Evolutionary conservation across 352 stramenopile species (phyloP).

Genomic region (Thraustochytrium striatum): DNA sequence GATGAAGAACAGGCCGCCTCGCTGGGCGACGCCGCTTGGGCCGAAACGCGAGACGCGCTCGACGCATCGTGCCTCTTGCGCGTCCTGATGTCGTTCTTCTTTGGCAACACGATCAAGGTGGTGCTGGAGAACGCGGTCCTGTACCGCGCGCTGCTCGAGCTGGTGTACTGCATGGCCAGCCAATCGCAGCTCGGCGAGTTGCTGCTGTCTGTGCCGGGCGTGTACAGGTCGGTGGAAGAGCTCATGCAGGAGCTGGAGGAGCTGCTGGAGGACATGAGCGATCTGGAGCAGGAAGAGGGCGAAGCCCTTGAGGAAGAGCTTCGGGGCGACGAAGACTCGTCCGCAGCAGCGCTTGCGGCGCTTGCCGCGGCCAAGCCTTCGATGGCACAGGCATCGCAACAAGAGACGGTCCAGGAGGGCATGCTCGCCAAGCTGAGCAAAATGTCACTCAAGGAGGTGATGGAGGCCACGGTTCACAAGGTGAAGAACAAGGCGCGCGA

Average conservation of each 20-base stretch:
- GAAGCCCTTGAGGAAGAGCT: background rate
- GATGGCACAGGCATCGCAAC: background rate
- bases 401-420: background rate
- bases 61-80: conserved; percentile 37
- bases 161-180: conserved; percentile 33
- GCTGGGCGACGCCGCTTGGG: background rate
- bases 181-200: background rate
- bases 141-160: conserved; percentile 15
- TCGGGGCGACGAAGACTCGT: background rate
- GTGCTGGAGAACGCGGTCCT: conserved; percentile 33
- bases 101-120: conserved; percentile 47
- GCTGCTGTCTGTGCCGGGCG: conserved; percentile 4
- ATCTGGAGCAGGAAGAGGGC: conserved; percentile 32
- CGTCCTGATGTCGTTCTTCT: conserved; percentile 43
- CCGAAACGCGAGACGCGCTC: background rate
- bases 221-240: conserved; percentile 39
- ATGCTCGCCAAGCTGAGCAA: background rate
- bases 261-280: conserved; percentile 43
- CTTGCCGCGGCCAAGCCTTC: background rate
- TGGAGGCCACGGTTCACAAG: background rate
- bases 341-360: background rate
- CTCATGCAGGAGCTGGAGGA: conserved; percentile 47
- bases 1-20: background rate
- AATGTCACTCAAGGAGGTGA: background rate
- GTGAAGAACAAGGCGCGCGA: background rate